phyloP scores from a whole-genome alignment of 1,284 basidiomycete genomes.

The Stygiomarasmius scandens region DNA sequence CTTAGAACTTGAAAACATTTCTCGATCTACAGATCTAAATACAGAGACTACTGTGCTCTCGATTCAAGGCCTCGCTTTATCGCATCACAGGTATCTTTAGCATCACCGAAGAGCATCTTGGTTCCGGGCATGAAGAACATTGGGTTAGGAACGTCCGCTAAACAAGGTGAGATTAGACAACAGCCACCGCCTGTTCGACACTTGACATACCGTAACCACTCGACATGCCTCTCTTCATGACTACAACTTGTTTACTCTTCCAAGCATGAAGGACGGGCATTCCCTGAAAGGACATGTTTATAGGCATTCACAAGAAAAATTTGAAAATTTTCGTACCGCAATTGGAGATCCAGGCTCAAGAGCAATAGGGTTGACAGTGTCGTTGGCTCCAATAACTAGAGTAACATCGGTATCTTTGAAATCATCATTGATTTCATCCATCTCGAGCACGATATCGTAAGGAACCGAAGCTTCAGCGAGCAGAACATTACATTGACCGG shows the following conservation, averaged over 20 bases:
- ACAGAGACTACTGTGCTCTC: slow-evolving; percentile 17
- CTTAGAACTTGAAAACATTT: too few species aligned
- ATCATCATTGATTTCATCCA: slow-evolving; percentile 92
- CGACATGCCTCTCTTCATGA: slow-evolving; percentile 88
- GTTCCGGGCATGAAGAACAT: slow-evolving; percentile 89
- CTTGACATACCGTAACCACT: slow-evolving; percentile 70
- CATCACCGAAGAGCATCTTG: slow-evolving; percentile 89
- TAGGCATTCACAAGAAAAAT: not conserved
- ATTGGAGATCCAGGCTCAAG: slow-evolving; percentile 84
- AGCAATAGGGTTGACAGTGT: slow-evolving; percentile 88
- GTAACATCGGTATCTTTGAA: slow-evolving; percentile 84
- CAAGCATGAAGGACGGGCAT: slow-evolving; percentile 89
- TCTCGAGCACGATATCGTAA: slow-evolving; percentile 86
- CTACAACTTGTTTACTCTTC: slow-evolving; percentile 88
- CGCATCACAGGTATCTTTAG: slow-evolving; percentile 83
- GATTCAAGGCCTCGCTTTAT: slow-evolving; percentile 59
- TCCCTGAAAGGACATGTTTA: slow-evolving; percentile 41
- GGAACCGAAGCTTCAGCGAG: slow-evolving; percentile 87
- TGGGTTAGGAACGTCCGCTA: slow-evolving; percentile 86
- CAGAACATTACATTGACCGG: slow-evolving; percentile 85
- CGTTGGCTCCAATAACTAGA: slow-evolving; percentile 86
- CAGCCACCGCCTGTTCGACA: not conserved
- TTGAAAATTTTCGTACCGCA: slow-evolving; percentile 43
- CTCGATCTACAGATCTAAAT: not conserved
- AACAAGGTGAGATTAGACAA: slow-evolving; percentile 5